These are phyloP conservation scores for Geum urbanum DNA, from an alignment of 306 rosid species.

Conservation along the genomic window DNA sequence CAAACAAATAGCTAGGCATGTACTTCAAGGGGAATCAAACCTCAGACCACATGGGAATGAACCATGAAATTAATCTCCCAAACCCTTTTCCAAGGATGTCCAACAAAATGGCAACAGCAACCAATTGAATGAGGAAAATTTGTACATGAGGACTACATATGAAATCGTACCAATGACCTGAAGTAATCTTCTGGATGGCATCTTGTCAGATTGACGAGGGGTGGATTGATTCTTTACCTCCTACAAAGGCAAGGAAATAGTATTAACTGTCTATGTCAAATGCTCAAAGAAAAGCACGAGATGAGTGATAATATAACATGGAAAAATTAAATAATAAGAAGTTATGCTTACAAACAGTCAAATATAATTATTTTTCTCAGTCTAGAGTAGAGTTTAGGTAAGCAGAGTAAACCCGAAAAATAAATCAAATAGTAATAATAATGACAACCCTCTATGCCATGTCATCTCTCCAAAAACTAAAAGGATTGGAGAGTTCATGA, in stretches of 20 bases:
- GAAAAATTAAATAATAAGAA: too few species aligned
- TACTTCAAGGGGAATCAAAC: not conserved
- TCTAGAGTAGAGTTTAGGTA: not conserved
- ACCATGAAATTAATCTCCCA: not conserved
- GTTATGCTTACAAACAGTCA: not conserved
- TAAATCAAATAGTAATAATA: too few species aligned
- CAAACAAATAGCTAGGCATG: too few species aligned
- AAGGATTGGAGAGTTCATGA: not conserved
- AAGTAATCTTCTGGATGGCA: constrained; percentile 60
- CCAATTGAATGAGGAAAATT: not conserved
- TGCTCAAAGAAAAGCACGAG: constrained; percentile 14
- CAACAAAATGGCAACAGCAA: not conserved
- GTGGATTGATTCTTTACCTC: constrained; percentile 59
- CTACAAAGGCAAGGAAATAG: constrained; percentile 38
- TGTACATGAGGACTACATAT: constrained; percentile 5
- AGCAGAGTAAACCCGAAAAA: not conserved
- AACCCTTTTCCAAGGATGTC: not conserved
- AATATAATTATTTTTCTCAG: not conserved
- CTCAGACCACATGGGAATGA: not conserved
- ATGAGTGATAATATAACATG: not conserved
- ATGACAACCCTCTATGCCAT: not conserved
- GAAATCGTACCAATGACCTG: constrained; percentile 87
- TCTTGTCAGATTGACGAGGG: constrained; percentile 66
- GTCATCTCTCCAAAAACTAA: not conserved
- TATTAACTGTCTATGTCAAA: constrained; percentile 24